Base-by-base conservation (phyloP, 2,329 filamentous ascomycete genomes). In the Parasarocladium wereldwijsianum region DNA sequence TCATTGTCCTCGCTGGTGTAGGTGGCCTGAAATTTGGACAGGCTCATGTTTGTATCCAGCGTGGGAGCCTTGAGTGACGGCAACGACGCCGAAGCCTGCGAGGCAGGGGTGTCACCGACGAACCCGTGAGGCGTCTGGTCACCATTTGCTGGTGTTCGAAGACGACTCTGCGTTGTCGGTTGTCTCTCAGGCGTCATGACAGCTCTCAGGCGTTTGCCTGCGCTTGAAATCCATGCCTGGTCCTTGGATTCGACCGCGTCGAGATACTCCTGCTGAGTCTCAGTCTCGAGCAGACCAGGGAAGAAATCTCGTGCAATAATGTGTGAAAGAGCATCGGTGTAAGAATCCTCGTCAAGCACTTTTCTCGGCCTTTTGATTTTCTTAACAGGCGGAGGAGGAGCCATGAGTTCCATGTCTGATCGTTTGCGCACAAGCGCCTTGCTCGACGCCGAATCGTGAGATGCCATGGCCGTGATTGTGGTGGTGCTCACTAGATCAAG, bases 1-100 rank as follows among this genome's bases (percentile, higher is more conserved):
- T 94, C 90, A 47, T 96, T 96, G 50, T 98, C 90, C 52, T 98
- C 90, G 45, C 84, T 93, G 1, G 87, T 98, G 55, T 94, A 96
- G 41, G 82, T 87, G 3, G 80, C 69, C 47, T 98, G 90, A 44
- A 94, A 98, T 2, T 76, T 71, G 31, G 76, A 73, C 2, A 98
- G 65, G 35, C 78, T 85, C 62, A 96, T 73, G 41, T 76, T 77
- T 24, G 76, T 73, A 47, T 93, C 76, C 12, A 83, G 61, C 18
- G 64, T 54, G 34, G 58, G 57, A 32, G 55, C 59, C 29, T 55
- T 50, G 12, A 50, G 46, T 11, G 20, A 11, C 5, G 49, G 44
- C 14, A 47, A 43, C 5, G 45, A 49, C 8, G 53, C 47, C 21
- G 54, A 54, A 14, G 48, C 53, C 2, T 70, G 59, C 1, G 77